phyloP scores from a whole-genome alignment of 2,329 filamentous ascomycete species.

The Rhynchosporium graminicola region DNA sequence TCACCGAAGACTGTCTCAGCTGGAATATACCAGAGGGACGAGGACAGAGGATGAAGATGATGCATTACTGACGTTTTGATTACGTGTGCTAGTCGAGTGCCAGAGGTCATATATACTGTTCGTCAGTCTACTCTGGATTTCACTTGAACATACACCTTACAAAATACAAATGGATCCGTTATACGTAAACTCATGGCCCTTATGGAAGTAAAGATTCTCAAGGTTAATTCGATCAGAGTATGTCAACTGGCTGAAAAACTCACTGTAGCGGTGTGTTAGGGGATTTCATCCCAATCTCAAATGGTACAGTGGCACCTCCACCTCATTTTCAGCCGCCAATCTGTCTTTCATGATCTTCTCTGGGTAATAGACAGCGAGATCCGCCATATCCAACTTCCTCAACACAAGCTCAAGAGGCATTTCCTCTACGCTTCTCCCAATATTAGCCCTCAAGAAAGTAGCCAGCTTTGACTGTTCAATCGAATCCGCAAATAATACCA shows the following conservation, averaged over 20 bases:
- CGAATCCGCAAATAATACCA: constrained; percentile 23
- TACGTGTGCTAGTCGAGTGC: too few species aligned
- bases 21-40: neutral
- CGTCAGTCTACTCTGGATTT: too few species aligned
- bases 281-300: neutral
- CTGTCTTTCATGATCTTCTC: neutral
- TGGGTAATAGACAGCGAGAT: neutral
- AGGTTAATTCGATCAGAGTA: too few species aligned
- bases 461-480: neutral
- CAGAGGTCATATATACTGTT: too few species aligned
- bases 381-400: neutral
- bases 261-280: neutral
- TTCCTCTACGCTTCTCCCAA: constrained; percentile 5
- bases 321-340: neutral
- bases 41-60: neutral
- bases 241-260: neutral
- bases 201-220: too few species aligned
- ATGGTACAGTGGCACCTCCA: neutral
- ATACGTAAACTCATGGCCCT: too few species aligned
- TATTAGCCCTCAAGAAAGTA: neutral
- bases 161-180: neutral
- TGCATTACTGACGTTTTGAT: neutral
- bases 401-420: neutral
- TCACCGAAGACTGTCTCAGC: neutral
- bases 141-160: neutral